Conservation (phyloP, 371 early-diverging fungal genomes). For the Mortierella sp. region DNA sequence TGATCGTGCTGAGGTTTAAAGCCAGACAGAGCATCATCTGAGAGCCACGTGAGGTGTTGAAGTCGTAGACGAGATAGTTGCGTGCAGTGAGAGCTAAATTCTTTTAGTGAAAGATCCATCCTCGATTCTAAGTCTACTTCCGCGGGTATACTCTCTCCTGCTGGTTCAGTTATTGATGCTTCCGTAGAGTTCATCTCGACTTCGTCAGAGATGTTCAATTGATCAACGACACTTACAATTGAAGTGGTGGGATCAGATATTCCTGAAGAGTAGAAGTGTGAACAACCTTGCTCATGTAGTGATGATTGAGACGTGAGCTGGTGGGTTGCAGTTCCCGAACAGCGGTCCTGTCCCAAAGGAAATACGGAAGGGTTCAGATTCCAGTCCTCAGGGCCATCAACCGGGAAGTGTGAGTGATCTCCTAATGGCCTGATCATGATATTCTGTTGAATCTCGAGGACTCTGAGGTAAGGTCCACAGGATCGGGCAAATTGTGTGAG, state of each 20-base stretch:
- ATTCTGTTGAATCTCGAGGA: constrained; percentile 27
- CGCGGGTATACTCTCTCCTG: background rate
- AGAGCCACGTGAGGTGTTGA: constrained; percentile 28
- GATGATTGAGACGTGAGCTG: background rate
- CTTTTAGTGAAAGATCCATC: constrained; percentile 32
- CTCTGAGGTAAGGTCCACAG: constrained; percentile 25
- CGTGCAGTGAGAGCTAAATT: constrained; percentile 17
- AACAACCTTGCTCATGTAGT: constrained; percentile 5
- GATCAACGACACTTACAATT: background rate
- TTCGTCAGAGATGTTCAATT: constrained; percentile 7
- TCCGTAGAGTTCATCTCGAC: background rate
- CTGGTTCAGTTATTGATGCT: background rate
- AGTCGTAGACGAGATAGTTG: constrained; percentile 17
- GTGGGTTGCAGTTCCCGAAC: background rate
- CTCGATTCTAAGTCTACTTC: constrained; percentile 17
- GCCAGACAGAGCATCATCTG: constrained; percentile 28
- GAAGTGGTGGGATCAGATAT: no score
- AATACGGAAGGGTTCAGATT: background rate
- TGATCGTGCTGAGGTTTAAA: constrained; percentile 11
- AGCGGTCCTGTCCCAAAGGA: background rate
- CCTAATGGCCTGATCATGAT: constrained; percentile 11
- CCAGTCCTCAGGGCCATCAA: constrained; percentile 32
- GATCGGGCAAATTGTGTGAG: constrained; percentile 20
- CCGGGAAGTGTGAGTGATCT: constrained; percentile 28
- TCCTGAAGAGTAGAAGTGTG: background rate